Evolutionary conservation across 2,329 filamentous ascomycete species (phyloP), one percentile per base, ranked within the genome.

Genomic region (Colletotrichum ledebouriae): DNA sequence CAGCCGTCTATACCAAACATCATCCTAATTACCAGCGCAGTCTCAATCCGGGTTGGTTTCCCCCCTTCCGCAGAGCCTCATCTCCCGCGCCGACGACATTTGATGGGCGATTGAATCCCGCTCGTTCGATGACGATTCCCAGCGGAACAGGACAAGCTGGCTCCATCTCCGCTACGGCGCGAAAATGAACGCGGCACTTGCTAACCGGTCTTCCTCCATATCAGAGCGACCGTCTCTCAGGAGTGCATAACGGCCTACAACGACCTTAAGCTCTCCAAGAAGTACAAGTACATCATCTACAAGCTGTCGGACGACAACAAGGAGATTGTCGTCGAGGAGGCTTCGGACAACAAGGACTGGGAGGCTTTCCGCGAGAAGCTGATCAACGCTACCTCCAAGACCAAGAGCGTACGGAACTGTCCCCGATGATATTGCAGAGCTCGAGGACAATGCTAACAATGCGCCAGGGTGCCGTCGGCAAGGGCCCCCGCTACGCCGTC

Each of bases 281-380:
- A 89, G 85, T 86, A 89, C 85, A 94, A 94, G 84, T 97, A 88
- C 87, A 91, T 96, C 84, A 89, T 96, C 86, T 95, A 88, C 90
- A 94, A 94, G 87, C 89, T 96, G 79, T 91, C 90, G 73, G 92
- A 94, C 82, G 87, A 94, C 85, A 89, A 90, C 87, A 93, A 91
- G 83, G 82, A 93, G 83, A 94, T 96, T 78, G 90, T 92, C 68
- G 89, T 96, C 75, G 92, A 95, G 82, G 89, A 93, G 79, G 86
- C 88, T 62, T 92, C 89, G 67, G 83, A 82, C 70, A 85, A 90
- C 74, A 82, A 82, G 73, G 89, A 94, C 81, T 95, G 89, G 85
- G 88, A 91, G 67, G 81, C 76, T 72, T 94, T 94, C 87, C 91
- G 92, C 75, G 84, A 93, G 80, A 91, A 90, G 85, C 90, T 96